These are phyloP conservation scores for Ambrosia artemisiifolia DNA, from an alignment of 129 eudicot species.

Conservation along the genomic window DNA sequence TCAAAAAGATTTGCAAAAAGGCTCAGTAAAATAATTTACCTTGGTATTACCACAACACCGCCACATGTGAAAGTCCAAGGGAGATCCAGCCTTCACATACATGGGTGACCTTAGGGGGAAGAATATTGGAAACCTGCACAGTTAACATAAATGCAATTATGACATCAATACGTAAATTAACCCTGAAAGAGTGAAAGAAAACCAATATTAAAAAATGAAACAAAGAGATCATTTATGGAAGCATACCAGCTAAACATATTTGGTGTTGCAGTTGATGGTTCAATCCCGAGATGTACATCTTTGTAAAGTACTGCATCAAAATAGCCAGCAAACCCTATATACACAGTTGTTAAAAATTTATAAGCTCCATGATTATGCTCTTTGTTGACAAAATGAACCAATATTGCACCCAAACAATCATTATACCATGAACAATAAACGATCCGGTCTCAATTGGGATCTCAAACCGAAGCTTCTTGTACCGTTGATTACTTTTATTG, in stretches of 20 bases:
- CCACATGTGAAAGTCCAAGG: constrained; percentile 85
- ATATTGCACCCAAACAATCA: not conserved
- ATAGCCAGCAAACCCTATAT: constrained; percentile 96
- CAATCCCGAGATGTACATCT: constrained; percentile 96
- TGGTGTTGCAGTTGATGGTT: constrained; percentile 93
- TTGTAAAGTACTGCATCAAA: constrained; percentile 93
- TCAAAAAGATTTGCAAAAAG: not conserved
- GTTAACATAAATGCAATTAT: not conserved
- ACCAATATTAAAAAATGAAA: not conserved
- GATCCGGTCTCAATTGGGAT: constrained; percentile 82
- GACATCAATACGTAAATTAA: constrained; percentile 4
- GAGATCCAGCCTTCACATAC: constrained; percentile 47
- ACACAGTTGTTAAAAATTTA: constrained; percentile 3
- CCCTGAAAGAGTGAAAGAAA: not conserved
- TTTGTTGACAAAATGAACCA: constrained; percentile 1
- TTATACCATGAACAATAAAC: constrained; percentile 81
- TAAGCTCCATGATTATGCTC: not conserved
- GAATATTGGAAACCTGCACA: constrained; percentile 85
- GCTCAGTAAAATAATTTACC: constrained; percentile 35
- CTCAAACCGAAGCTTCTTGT: constrained; percentile 77
- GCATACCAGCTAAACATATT: constrained; percentile 97
- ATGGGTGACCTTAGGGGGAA: constrained; percentile 86
- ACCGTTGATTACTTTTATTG: constrained; percentile 67
- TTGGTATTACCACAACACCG: constrained; percentile 91
- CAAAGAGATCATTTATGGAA: not conserved